These are phyloP conservation scores for Viridothelium virens DNA, from an alignment of 495 filamentous ascomycete genomes.

Conservation along the genomic window DNA sequence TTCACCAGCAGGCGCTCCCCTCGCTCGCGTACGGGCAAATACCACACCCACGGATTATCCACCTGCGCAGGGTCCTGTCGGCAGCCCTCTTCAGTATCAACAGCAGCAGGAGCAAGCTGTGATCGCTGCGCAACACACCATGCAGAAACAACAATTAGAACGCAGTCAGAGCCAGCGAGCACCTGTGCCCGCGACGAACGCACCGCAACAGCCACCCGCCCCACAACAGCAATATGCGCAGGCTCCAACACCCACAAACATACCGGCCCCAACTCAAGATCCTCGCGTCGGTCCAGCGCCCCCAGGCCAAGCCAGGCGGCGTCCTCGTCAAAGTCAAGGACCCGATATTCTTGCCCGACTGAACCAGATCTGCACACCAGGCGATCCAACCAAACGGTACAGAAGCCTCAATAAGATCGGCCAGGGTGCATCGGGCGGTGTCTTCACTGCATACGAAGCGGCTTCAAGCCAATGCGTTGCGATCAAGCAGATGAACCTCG, in stretches of 20 bases:
- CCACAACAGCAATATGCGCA: conserved; percentile 51
- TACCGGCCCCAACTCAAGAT: conserved; percentile 44
- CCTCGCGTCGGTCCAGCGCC: conserved; percentile 47
- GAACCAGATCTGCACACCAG: conserved; percentile 79
- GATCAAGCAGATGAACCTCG: conserved; percentile 99
- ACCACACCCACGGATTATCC: conserved; percentile 1
- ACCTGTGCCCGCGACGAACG: conserved; percentile 36
- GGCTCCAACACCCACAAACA: conserved; percentile 47
- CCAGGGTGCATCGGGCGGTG: conserved; percentile 92
- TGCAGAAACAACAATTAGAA: conserved; percentile 46
- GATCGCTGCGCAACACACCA: conserved; percentile 64
- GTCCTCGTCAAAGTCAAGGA: conserved; percentile 61
- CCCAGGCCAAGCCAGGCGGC: conserved; percentile 51
- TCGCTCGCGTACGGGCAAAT: conserved; percentile 2
- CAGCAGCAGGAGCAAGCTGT: conserved; percentile 78
- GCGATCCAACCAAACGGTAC: conserved; percentile 81
- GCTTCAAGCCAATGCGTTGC: conserved; percentile 81
- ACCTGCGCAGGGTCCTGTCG: neutral
- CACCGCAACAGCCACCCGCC: conserved; percentile 29
- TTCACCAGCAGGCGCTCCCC: conserved; percentile 23
- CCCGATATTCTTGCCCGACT: conserved; percentile 78
- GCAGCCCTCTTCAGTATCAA: conserved; percentile 48
- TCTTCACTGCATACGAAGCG: conserved; percentile 84
- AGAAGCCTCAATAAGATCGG: conserved; percentile 89
- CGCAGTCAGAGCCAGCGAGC: conserved; percentile 60